Base-by-base conservation (phyloP, 768 basidiomycete genomes). In the Aureoboletus auriporus region DNA sequence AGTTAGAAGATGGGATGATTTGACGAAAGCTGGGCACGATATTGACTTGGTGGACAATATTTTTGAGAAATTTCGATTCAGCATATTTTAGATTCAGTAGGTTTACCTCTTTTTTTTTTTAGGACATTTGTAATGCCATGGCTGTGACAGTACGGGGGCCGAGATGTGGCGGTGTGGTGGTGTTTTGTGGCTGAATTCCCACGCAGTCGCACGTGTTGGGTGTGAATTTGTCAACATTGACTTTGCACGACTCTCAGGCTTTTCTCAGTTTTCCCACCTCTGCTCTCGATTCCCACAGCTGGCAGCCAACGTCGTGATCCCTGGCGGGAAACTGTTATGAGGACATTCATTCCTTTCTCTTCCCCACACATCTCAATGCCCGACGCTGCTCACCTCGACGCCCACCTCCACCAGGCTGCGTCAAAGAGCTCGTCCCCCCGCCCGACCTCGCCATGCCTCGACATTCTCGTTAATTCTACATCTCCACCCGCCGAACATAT, bases 401-500 rank as follows among this genome's bases (percentile, higher is more conserved):
- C 58, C 35, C 65, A 68, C 46, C 63, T 69, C 38, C 60, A 59
- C 42, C 55, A 54, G 38, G 47, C 58, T 34, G 60, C 55, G 52
- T 69, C 66, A 58, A 66, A 62, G 54, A 67, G 63, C 47, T 65
- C 82, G 56, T 75, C 77, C 13, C 76, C 81, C 52, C 79, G 62
- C 66, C 74, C 69, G 63, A 75, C 64, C 59, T 76, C 61, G 40
- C 67, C 58, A 49, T 72, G 59, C 59, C 71, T 65, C 68, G 74
- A 62, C 57, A 50, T 70, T 11, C 65, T 71, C 46, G 68, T 73
- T 53, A 61, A 67, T 52, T 39, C 64, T 39, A 51, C 60, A 34
- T 58, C 56, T 36, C 53, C 61, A 43, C 55, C 57, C 42, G 55
- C 62, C 36, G 60, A 51, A 45, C 58, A 52, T 60, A 62, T 56